Evolutionary conservation across 1,284 basidiomycete species (phyloP), one percentile per base, ranked within the genome.

Genomic region (Ceratobasidium sp.): DNA sequence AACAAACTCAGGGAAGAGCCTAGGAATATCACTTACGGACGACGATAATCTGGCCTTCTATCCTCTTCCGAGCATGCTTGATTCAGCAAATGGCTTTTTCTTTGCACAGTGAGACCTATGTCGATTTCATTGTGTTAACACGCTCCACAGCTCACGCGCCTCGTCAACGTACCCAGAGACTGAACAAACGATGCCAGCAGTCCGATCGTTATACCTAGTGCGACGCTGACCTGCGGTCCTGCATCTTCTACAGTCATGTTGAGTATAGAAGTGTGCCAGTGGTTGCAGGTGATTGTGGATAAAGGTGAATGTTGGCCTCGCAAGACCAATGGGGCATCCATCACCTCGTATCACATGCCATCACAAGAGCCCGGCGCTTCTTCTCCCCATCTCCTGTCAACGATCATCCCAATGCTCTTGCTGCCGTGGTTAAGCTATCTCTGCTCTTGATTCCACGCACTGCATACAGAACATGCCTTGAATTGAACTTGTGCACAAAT

Each of bases 11-110:
- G 45, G 26, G 56, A 17, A 56, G 28, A 45, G 10, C 37, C 35
- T 33, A 26, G 53, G 6, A 53, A 68, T 23, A 33, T 26, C 31
- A 89, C 90, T 84, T 82, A 93, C 90, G 95, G 95, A 81, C 95
- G 88, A 61, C 90, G 88, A 81, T 93, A 89, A 80, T 96, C 94
- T 35, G 89, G 88, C 77, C 87, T 88, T 81, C 91, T 90, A 71
- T 89, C 84, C 42, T 87, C 82, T 63, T 90, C 87, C 2, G 95
- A 92, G 11, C 93, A 86, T 3, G 86, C 84, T 80, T 96, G 93
- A 82, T 98, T 95, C 77, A 93, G 86, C 49, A 98, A 89, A 87
- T 98, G 96, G 80, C 94, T 96, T 86, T 97, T 97, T 79, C 97
- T 91, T 83, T 98, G 96, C 78, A 99, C 92, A 35, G 97, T 98